Base-by-base conservation (phyloP, 306 rosid species). In the Vicia villosa region DNA sequence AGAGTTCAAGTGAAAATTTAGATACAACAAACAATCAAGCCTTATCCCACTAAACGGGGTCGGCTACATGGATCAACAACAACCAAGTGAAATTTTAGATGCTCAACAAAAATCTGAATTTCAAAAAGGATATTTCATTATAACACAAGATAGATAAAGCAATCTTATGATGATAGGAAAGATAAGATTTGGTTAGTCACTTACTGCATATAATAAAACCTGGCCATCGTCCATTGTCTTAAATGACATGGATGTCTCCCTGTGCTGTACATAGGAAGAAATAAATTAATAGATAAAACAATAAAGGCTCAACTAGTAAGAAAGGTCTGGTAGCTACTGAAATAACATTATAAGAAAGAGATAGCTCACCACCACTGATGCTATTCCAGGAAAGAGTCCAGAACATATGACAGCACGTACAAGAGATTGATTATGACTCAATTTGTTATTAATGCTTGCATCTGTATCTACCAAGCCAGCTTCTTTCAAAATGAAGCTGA, bases 211-310 rank as follows among this genome's bases (percentile, higher is more conserved):
- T 38, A 94, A 83, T 70, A 88, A 80, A 84, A 94, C 96, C 83
- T 88, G 97, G 72, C 98, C 98, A 38, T 94, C 98, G 49, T 88
- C 96, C 95, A 86, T 90, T 41, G 97, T 94, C 82, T 94, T 94
- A 85, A 90, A 90, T 69, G 97, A 90, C 98, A 94, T 84, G 81
- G 98, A 94, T 15, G 98, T 90, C 86, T 94, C 98, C 83, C 97
- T 84, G 79, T 94, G 97, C 98, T 94, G 97, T 82, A 77, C 42
- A 76, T 26, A 26, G 26, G 55, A 69, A 22, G 52, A 68, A 79
- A 66, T 17, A 40, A 58, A 67, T 63, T n/a, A 41, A 4, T 65
- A 40, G 36, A 50, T 56, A 49, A 80, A 73, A 55, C 12, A 34
- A 54, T 4, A 14, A 47, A 74, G 72, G 43, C 24, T 40, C 63